Conservation (phyloP, 768 basidiomycete species). For the Kwoniella botswanensis region DNA sequence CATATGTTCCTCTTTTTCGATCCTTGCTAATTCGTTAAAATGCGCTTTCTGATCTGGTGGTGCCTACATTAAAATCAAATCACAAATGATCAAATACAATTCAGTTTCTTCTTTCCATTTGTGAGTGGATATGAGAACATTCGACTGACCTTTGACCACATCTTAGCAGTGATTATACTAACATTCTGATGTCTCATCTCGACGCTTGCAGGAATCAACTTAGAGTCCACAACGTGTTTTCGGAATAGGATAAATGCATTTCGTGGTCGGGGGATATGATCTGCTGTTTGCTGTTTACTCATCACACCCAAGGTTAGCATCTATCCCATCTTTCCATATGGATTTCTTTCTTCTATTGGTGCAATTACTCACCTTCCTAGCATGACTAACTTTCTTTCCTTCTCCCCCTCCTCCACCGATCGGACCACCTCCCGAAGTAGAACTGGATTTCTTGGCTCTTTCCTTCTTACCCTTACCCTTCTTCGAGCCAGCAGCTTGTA, state of each 20-base stretch:
- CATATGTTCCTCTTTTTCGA: constrained; percentile 57
- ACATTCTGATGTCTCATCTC: constrained; percentile 76
- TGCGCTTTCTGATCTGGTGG: constrained; percentile 49
- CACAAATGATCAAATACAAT: too few relatives aligned
- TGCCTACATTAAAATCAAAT: constrained; percentile 23
- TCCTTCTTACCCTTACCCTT: constrained; percentile 18
- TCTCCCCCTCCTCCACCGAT: constrained; percentile 3
- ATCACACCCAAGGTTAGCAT: too few relatives aligned
- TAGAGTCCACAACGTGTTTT: constrained; percentile 71
- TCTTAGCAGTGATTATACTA: constrained; percentile 70
- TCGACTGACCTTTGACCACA: constrained; percentile 67
- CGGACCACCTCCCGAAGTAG: not conserved
- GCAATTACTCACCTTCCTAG: constrained; percentile 40
- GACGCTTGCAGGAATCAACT: constrained; percentile 64
- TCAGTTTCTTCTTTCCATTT: too few relatives aligned
- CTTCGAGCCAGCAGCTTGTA: not conserved
- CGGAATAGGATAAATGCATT: constrained; percentile 83
- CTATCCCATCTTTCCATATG: too few relatives aligned
- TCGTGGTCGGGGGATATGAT: constrained; percentile 72
- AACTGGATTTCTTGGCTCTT: constrained; percentile 4
- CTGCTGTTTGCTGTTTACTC: constrained; percentile 39
- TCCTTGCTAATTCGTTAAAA: constrained; percentile 53
- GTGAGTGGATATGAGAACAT: too few relatives aligned
- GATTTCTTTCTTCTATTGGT: too few relatives aligned
- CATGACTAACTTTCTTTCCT: constrained; percentile 47